Percentiles rank a stretch among this genome's conserved stretches.
phyloP scores from a whole-genome alignment of 257 asterid species.

The Lycium ferocissimum region DNA sequence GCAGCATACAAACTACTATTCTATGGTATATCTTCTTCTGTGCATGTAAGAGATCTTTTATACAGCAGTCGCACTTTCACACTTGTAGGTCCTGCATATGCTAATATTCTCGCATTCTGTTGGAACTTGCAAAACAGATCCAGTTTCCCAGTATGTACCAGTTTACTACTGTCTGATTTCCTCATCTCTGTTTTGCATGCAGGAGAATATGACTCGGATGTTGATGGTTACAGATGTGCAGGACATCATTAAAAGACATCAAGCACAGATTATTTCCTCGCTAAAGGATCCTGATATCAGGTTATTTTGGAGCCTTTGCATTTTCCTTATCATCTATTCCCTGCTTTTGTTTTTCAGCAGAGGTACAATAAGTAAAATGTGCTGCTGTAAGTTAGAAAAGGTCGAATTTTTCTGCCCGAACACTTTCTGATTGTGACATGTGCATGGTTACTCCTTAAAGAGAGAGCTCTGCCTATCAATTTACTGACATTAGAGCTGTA shows the following conservation, averaged over 20 bases:
- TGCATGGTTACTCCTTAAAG: slow-evolving; percentile 17
- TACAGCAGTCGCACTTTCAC: slow-evolving; percentile 11
- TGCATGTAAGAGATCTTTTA: slow-evolving; percentile 27
- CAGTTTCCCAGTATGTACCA: not conserved
- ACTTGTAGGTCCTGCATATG: slow-evolving; percentile 1
- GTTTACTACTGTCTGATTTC: slow-evolving; percentile 33
- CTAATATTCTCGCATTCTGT: not conserved
- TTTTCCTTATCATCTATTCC: slow-evolving; percentile 25
- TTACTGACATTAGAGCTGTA: not conserved
- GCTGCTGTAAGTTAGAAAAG: not conserved
- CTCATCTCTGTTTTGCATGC: slow-evolving; percentile 40
- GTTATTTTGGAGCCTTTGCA: slow-evolving; percentile 46
- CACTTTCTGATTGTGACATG: not conserved
- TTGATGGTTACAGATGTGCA: slow-evolving; percentile 97
- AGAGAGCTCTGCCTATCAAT: not conserved
- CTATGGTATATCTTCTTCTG: not conserved
- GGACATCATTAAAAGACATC: slow-evolving; percentile 92
- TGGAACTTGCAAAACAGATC: slow-evolving; percentile 23
- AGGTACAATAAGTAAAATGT: slow-evolving; percentile 6
- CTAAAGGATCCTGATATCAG: slow-evolving; percentile 98
- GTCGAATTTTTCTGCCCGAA: not conserved
- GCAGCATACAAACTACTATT: not conserved
- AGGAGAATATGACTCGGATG: slow-evolving; percentile 99
- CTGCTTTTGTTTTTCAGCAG: slow-evolving; percentile 12
- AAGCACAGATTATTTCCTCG: slow-evolving; percentile 97